Conservation (phyloP, 495 filamentous ascomycete genomes). For the Xylaria telfairii region DNA sequence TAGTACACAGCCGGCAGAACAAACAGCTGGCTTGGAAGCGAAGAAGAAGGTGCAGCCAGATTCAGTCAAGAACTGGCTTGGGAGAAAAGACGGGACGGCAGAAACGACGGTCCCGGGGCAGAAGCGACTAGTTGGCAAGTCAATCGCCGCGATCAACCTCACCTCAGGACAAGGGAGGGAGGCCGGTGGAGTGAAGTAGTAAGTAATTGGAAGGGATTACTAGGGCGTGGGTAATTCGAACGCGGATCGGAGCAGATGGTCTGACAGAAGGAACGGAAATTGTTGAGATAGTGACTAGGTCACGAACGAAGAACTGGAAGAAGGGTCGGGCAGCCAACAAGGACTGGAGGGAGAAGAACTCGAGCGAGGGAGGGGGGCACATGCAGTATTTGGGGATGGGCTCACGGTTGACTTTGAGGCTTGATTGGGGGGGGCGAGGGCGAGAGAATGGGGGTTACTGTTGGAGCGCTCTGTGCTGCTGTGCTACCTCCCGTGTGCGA, state of each 20-base stretch:
- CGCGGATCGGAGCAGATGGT: constrained; percentile 18
- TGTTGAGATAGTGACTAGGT: constrained; percentile 29
- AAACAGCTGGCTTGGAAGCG: constrained; percentile 17
- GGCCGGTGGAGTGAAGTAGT: constrained; percentile 28
- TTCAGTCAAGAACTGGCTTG: constrained; percentile 43
- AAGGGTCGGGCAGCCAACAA: constrained; percentile 24
- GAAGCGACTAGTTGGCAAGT: constrained; percentile 24
- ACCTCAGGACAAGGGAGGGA: constrained; percentile 4
- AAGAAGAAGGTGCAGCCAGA: constrained; percentile 31
- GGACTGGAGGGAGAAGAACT: constrained; percentile 27
- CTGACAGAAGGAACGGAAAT: constrained; percentile 18
- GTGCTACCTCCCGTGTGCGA: constrained; percentile 10
- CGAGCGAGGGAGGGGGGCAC: constrained; percentile 24
- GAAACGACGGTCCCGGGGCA: constrained; percentile 28
- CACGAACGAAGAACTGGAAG: constrained; percentile 33
- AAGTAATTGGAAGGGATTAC: constrained; percentile 25
- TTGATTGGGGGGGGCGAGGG: constrained; percentile 15
- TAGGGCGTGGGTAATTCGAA: constrained; percentile 16
- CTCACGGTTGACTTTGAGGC: constrained; percentile 27
- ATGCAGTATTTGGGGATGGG: constrained; percentile 33
- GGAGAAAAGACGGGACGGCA: constrained; percentile 8
- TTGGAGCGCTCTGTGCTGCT: constrained; percentile 16
- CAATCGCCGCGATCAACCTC: constrained; percentile 25
- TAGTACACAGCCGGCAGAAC: constrained; percentile 33
- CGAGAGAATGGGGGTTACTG: constrained; percentile 10